phyloP scores from a whole-genome alignment of 1,284 basidiomycete species.

The Anthracocystis panici-leucophaei region DNA sequence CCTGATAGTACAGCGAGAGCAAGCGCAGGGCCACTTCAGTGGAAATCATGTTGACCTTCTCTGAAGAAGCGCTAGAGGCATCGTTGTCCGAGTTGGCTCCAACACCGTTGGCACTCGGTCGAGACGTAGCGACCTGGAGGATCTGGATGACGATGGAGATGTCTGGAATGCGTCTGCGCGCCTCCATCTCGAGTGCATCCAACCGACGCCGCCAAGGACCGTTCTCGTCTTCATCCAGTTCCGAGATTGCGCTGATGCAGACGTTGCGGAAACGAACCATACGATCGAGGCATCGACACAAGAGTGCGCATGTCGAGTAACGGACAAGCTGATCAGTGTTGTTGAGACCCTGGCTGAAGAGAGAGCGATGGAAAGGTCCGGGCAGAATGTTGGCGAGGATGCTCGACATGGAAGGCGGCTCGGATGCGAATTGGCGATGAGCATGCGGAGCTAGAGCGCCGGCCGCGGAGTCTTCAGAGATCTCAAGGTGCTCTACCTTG shows the following conservation, averaged over 20 bases:
- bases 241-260: constrained; percentile 69
- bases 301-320: constrained; percentile 81
- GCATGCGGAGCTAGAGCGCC: constrained; percentile 52
- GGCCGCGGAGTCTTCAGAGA: constrained; percentile 72
- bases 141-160: constrained; percentile 68
- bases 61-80: constrained; percentile 31
- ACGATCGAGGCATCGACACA: constrained; percentile 70
- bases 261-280: constrained; percentile 35
- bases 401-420: constrained; percentile 78
- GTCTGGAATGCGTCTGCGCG: constrained; percentile 57
- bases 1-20: constrained; percentile 84
- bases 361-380: constrained; percentile 58
- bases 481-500: constrained; percentile 67
- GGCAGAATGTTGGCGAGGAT: constrained; percentile 72
- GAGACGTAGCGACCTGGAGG: constrained; percentile 65
- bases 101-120: constrained; percentile 1
- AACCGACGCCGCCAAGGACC: constrained; percentile 40
- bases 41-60: constrained; percentile 74
- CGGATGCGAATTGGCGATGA: constrained; percentile 72
- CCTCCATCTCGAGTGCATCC: constrained; percentile 47
- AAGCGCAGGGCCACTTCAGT: constrained; percentile 83
- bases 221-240: constrained; percentile 77
- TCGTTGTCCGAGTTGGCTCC: not conserved
- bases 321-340: constrained; percentile 78
- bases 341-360: constrained; percentile 79